A percentile compares a stretch with the other conserved stretches of the same genome.
These are phyloP conservation scores for Lecanicillium sp. DNA, from an alignment of 2,329 filamentous ascomycete genomes.

Conservation along the genomic window DNA sequence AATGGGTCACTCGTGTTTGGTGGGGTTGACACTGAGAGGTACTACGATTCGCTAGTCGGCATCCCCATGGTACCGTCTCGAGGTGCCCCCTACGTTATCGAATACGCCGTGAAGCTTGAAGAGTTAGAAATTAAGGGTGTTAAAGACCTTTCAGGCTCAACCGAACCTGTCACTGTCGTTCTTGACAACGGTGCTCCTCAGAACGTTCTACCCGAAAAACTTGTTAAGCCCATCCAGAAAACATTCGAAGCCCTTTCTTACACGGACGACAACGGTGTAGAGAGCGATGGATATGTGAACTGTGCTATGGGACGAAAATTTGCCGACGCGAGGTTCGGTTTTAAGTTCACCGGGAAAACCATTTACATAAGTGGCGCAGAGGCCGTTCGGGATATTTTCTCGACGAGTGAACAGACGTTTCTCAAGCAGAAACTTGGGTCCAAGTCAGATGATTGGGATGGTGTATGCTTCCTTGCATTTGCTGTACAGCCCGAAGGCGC, in stretches of 20 bases:
- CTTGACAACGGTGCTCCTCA: background rate
- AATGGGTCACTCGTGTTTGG: conserved; percentile 7
- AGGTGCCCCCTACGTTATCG: background rate
- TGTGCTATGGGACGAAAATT: background rate
- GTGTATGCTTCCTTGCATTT: conserved; percentile 1
- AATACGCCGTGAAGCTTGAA: conserved; percentile 2
- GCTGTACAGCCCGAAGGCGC: background rate
- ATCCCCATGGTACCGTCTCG: background rate
- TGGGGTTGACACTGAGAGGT: conserved; percentile 8
- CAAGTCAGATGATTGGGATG: conserved; percentile 4
- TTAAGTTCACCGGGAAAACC: background rate
- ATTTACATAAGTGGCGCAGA: background rate
- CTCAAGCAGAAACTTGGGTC: conserved; percentile 1
- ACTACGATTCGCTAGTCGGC: conserved; percentile 6
- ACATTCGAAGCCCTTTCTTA: background rate
- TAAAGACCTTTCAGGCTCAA: background rate
- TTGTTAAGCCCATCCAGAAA: background rate
- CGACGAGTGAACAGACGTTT: background rate
- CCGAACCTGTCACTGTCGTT: background rate
- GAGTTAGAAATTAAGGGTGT: background rate
- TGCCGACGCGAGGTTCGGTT: background rate
- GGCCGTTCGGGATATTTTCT: background rate
- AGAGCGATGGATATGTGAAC: background rate
- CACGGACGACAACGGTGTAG: background rate
- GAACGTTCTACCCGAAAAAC: background rate